Evolutionary conservation across 176 grass and related monocot genomes (phyloP), one percentile per base, ranked within the genome.

Genomic region (Pharus latifolius): DNA sequence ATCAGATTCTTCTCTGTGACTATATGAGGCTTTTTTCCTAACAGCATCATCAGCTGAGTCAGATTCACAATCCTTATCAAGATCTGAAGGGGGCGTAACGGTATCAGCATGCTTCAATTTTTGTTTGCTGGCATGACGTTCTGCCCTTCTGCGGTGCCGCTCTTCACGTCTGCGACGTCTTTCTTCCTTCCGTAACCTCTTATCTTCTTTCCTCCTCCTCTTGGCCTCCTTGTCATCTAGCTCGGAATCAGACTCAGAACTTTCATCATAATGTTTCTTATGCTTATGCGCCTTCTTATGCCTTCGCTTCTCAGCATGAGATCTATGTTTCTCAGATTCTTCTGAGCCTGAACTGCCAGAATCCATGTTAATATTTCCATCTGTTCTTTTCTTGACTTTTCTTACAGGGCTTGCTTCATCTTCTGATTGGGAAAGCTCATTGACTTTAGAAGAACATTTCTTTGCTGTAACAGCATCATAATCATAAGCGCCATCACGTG

Each of bases 161-260:
- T 90, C 86, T 82, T 90, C 93, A 67, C 69, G 93, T 62, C 68
- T 87, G 48, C 55, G 72, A 9, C 82, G 87, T n/a, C 60, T 95
- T 73, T 99, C 96, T 65, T 99, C 90, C 56, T 94, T 99, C 47
- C 82, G 74, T 12, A 94, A 49, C 54, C 59, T 83, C 80, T 81
- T 91, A 56, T 91, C 87, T 74, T 91, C 90, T 45, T 87, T 91
- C 76, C 76, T 91, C 72, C 67, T 88, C 60, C 35, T 85, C 87
- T 80, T 99, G 16, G 67, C 56, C 17, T 78, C 90, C 70, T 85
- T 84, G 33, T 56, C 83, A 82, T 92, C 87, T 56, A 45, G 29
- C 49, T 90, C 60, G 2, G 75, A 83, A 67, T 83, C 78, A 70
- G 84, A 85, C 46, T 88, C 87, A 14, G 79, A 91, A 56, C 51